phyloP scores from a whole-genome alignment of 345 rosid genomes.

The Capsella bursapastoris region DNA sequence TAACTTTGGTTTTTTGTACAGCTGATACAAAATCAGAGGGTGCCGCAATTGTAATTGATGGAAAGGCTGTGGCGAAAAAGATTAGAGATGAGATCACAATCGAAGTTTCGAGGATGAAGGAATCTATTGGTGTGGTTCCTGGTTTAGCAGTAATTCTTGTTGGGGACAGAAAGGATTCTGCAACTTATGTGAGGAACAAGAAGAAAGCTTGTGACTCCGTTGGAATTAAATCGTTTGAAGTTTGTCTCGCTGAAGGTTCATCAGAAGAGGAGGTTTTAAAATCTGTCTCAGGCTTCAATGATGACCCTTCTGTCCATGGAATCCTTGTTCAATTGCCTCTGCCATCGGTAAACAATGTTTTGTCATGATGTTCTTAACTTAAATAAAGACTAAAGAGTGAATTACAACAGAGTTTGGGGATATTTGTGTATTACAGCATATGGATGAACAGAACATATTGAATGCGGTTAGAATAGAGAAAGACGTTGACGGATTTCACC shows the following conservation, averaged over 20 bases:
- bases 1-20: slow-evolving; percentile 5
- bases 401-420: not conserved
- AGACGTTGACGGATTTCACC: slow-evolving; percentile 94
- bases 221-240: slow-evolving; percentile 80
- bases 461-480: slow-evolving; percentile 79
- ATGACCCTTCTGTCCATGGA: slow-evolving; percentile 79
- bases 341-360: slow-evolving; percentile 56
- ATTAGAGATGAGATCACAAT: slow-evolving; percentile 69
- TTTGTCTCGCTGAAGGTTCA: slow-evolving; percentile 58
- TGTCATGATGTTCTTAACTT: not conserved
- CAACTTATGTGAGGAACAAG: slow-evolving; percentile 83
- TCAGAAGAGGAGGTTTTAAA: slow-evolving; percentile 71
- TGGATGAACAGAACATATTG: slow-evolving; percentile 72
- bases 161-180: slow-evolving; percentile 84
- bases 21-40: slow-evolving; percentile 50
- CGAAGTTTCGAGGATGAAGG: slow-evolving; percentile 79
- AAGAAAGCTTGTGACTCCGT: slow-evolving; percentile 83
- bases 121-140: slow-evolving; percentile 68
- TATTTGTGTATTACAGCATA: slow-evolving; percentile 57
- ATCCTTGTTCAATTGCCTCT: slow-evolving; percentile 91
- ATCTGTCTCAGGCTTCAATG: slow-evolving; percentile 62
- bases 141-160: slow-evolving; percentile 87
- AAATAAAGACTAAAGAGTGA: not conserved
- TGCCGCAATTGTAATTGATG: slow-evolving; percentile 72
- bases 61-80: slow-evolving; percentile 70